Percentiles rank a stretch among this genome's conserved stretches.
Conservation (phyloP, 371 early-diverging fungal genomes). For the Coemansia linderi region DNA sequence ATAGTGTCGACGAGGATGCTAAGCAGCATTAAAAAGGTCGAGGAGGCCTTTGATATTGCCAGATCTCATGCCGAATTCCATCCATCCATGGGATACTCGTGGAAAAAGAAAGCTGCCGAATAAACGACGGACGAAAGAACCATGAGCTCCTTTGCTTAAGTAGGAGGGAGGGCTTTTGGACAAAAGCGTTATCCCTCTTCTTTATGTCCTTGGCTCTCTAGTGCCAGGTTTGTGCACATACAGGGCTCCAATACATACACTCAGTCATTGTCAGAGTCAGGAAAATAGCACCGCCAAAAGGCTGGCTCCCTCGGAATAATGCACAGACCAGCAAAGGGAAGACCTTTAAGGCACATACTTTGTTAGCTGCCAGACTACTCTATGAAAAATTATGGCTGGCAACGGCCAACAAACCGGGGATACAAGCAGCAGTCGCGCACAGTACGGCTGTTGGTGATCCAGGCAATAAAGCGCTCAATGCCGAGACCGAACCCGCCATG, state of each 20-base stretch:
- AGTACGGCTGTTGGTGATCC: conserved; percentile 91
- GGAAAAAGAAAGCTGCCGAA: conserved; percentile 60
- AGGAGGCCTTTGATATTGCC: conserved; percentile 71
- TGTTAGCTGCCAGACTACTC: background rate
- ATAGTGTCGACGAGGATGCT: conserved; percentile 79
- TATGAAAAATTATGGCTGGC: conserved; percentile 69
- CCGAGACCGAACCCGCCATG: conserved; percentile 99
- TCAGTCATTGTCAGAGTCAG: too few relatives aligned
- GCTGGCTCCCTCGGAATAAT: too few relatives aligned
- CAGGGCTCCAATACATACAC: too few relatives aligned
- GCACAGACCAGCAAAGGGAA: background rate
- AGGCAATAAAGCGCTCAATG: conserved; percentile 98
- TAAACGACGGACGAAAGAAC: conserved; percentile 11
- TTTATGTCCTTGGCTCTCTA: too few relatives aligned
- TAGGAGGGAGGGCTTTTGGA: too few relatives aligned
- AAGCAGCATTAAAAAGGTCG: conserved; percentile 69
- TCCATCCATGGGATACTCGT: conserved; percentile 75
- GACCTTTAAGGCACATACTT: background rate
- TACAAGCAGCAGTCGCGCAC: conserved; percentile 96
- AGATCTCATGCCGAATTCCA: conserved; percentile 69
- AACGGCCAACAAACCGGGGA: conserved; percentile 93
- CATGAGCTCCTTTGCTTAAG: too few relatives aligned
- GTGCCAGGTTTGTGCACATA: too few relatives aligned
- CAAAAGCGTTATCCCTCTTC: too few relatives aligned
- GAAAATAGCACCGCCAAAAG: too few relatives aligned